Evolutionary conservation across 768 basidiomycete species (phyloP).

Genomic region (Crassisporium funariophilum): DNA sequence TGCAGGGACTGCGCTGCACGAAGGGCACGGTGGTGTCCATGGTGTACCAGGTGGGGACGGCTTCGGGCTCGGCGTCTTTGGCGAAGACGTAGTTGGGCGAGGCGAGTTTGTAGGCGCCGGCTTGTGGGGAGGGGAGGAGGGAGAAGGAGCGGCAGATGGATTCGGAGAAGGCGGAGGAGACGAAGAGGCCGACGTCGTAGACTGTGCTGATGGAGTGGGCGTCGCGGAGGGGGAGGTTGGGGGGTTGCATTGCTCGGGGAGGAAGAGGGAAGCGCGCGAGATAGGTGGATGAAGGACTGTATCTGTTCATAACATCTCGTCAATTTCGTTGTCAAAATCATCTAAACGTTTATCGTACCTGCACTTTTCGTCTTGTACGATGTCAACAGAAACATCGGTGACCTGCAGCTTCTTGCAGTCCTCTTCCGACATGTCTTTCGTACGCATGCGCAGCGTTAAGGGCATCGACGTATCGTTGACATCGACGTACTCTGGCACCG

Average conservation of each 20-base stretch:
- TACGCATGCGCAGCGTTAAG: conserved; percentile 61
- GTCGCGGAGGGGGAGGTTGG: conserved; percentile 54
- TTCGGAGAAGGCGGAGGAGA: conserved; percentile 21
- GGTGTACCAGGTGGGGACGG: conserved; percentile 54
- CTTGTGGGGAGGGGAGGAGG: conserved; percentile 49
- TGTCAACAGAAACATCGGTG: conserved; percentile 53
- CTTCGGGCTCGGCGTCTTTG: conserved; percentile 33
- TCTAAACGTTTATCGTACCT: conserved; percentile 45
- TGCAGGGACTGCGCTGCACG: conserved; percentile 23
- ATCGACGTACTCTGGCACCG: conserved; percentile 57
- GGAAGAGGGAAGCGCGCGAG: conserved; percentile 57
- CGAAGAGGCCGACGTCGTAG: conserved; percentile 48
- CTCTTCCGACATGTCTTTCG: conserved; percentile 47
- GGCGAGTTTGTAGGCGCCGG: conserved; percentile 49
- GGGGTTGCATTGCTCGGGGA: conserved; percentile 59
- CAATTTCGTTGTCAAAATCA: neutral
- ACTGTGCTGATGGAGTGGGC: conserved; percentile 58
- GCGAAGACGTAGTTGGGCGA: conserved; percentile 54
- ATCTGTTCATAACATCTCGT: conserved; percentile 32
- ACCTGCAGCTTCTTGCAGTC: conserved; percentile 60
- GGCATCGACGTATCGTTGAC: conserved; percentile 51
- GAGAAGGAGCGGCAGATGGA: conserved; percentile 41
- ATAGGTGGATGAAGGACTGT: conserved; percentile 42
- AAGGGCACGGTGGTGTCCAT: conserved; percentile 60
- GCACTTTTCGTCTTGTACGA: conserved; percentile 67